These are phyloP conservation scores for Capsicum chinense DNA, from an alignment of 257 asterid species.

Conservation along the genomic window DNA sequence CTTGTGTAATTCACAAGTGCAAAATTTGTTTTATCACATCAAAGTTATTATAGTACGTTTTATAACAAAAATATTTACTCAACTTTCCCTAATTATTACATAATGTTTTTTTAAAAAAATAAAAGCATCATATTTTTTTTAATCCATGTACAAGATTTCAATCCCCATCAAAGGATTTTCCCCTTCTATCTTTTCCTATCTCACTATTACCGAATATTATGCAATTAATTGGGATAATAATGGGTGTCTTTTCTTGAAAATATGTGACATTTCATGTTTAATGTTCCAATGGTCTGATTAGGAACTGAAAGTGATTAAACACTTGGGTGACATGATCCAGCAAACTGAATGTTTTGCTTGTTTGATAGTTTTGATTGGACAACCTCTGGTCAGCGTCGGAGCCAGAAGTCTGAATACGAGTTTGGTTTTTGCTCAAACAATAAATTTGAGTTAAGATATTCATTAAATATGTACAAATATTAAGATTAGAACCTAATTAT, in stretches of 20 bases:
- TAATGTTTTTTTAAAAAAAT: too few species aligned
- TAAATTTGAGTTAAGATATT: not conserved
- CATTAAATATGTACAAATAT: too few species aligned
- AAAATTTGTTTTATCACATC: not conserved
- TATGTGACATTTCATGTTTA: not conserved
- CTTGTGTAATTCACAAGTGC: too few species aligned
- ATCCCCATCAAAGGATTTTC: not conserved
- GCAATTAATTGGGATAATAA: not conserved
- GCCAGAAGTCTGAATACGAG: not conserved
- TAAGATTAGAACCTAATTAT: not conserved
- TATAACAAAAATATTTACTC: not conserved
- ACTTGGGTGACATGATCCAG: constrained; percentile 24
- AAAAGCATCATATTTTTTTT: not conserved
- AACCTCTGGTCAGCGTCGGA: not conserved
- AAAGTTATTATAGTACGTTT: not conserved
- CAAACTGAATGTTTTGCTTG: constrained; percentile 26
- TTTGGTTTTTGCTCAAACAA: not conserved
- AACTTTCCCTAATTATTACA: not conserved
- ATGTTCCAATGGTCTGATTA: not conserved
- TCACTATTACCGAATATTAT: not conserved
- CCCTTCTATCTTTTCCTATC: not conserved
- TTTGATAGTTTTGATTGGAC: constrained; percentile 37
- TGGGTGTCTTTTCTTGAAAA: not conserved
- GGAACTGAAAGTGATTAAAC: not conserved
- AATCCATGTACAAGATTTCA: not conserved